Base-by-base conservation (phyloP, 2,329 filamentous ascomycete species). In the Alternaria postmessia region DNA sequence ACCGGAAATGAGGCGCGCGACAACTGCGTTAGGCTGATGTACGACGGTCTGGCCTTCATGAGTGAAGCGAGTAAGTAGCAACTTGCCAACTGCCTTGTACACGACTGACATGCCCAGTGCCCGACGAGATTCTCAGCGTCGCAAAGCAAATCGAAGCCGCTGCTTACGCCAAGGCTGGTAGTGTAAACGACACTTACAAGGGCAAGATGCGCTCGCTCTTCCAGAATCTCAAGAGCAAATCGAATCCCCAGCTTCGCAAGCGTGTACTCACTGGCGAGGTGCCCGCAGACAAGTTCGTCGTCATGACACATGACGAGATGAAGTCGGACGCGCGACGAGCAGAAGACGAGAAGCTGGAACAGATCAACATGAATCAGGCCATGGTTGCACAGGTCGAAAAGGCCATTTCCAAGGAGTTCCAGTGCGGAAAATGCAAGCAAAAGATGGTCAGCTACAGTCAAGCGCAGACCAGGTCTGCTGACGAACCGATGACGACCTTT, bases 321-420 rank as follows among this genome's bases (percentile, higher is more conserved):
- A 96, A 96, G 83, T 95, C 91, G 48, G 90, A 89, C 51, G 89
- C 95, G 79, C 91, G 92, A 80, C 88, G 89, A 62, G 88, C 88
- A 71, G 87, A 90, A 74, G 93, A 97, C 69, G 83, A 87, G 69
- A 88, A 88, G 78, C 85, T 97, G 51, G 86, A 93, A 76, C 88
- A 91, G 80, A 93, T 97, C 81, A 99, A 99, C 80, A 94, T 98
- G 91, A 93, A 93, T 83, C 93, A 94, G 80, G 93, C 95, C 1
- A 96, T 98, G 89, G 94, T 96, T 11, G 92, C 94, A 58, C 91
- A 94, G 84, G 91, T 89, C 18, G 91, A 97, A 81, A 95, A 93
- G 85, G 94, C 91, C 76, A 93, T 97, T 81, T 93, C 90, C 77
- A 90, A 91, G 76, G 92, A 90, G 58, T 85, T 98, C 74, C 90